phyloP scores from a whole-genome alignment of 441 rosid genomes.

The Hura crepitans region DNA sequence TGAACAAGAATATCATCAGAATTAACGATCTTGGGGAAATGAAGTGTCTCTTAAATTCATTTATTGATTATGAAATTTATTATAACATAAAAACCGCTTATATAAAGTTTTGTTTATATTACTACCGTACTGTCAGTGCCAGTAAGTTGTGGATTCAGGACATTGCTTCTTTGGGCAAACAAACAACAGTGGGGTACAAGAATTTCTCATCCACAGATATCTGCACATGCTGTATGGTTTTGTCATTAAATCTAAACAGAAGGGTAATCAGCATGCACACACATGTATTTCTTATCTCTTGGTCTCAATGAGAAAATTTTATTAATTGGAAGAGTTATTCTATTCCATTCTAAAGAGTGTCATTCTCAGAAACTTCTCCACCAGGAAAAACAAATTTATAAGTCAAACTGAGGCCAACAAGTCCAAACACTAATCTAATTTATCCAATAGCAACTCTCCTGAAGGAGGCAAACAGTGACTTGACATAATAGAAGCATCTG shows the following conservation, averaged over 20 bases:
- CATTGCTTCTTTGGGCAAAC: constrained; percentile 3
- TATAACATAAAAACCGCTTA: constrained; percentile 5
- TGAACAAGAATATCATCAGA: constrained; percentile 39
- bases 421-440: background rate
- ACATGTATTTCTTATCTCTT: background rate
- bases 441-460: background rate
- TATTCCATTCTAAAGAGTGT: background rate
- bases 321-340: no score
- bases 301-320: background rate
- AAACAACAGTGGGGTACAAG: background rate
- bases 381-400: background rate
- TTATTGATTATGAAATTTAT: constrained; percentile 7
- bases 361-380: background rate
- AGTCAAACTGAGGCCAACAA: background rate
- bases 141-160: constrained; percentile 8
- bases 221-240: background rate
- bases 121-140: constrained; percentile 6
- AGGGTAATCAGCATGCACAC: background rate
- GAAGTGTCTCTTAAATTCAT: background rate
- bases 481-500: background rate
- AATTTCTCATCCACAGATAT: background rate
- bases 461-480: background rate
- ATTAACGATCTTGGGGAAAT: constrained; percentile 6
- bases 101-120: background rate
- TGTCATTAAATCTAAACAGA: background rate